These are phyloP conservation scores for Penicillium vulpinum DNA, from an alignment of 2,329 filamentous ascomycete genomes.

Conservation along the genomic window DNA sequence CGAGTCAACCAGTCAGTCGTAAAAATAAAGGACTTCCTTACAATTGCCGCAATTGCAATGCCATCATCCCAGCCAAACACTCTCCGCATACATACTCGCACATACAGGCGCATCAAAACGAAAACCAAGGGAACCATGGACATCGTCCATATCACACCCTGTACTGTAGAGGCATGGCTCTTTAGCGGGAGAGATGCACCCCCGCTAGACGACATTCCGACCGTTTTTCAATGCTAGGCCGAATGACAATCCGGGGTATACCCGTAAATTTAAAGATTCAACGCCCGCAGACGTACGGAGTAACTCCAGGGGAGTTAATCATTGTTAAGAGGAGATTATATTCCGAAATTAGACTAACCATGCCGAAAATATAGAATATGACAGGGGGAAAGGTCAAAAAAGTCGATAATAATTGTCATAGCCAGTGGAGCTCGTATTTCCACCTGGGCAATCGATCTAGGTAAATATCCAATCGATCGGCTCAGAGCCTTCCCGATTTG, in stretches of 20 bases:
- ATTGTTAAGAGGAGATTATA: neutral
- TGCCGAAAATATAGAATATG: neutral
- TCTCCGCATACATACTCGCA: constrained; percentile 12
- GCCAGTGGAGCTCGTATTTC: neutral
- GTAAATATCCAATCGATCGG: neutral
- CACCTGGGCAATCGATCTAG: neutral
- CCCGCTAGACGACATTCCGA: neutral
- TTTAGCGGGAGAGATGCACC: neutral
- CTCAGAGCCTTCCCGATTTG: neutral
- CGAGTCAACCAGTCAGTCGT: neutral
- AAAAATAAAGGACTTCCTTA: neutral
- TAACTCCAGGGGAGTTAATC: constrained; percentile 1
- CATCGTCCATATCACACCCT: constrained; percentile 22
- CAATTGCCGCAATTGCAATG: constrained; percentile 16
- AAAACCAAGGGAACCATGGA: constrained; percentile 13
- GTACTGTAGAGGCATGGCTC: constrained; percentile 11
- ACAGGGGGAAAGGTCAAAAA: constrained; percentile 4
- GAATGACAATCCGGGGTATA: neutral
- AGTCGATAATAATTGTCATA: neutral
- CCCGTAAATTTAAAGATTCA: neutral
- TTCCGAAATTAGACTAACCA: too few species aligned
- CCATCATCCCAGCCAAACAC: constrained; percentile 23
- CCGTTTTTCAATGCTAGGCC: neutral
- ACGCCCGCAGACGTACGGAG: neutral
- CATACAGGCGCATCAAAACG: constrained; percentile 19